Evolutionary conservation across 805 yeast genomes (phyloP), one percentile per base, ranked within the genome.

Genomic region (Priceomyces medius): DNA sequence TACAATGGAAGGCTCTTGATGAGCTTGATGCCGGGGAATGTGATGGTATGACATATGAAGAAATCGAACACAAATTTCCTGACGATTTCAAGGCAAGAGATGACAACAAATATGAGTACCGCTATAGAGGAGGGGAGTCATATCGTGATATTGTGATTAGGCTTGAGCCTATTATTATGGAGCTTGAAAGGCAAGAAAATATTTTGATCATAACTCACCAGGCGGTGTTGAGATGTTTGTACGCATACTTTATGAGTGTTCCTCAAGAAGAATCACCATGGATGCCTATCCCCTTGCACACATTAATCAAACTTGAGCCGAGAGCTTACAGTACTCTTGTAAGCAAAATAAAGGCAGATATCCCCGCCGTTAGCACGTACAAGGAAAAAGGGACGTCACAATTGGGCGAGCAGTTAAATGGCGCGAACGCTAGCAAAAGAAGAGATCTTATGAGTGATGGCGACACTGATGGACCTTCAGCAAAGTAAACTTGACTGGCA

Each of bases 221-320:
- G 66, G 98, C 98, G 0, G 98, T 93, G 8, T 72, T 93, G 50
- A 78, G 99, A 55, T 93, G 99, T 59, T 83, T 93, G 39, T 93
- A 93, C 64, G 98, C 99, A 6, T 93, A 93, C 64, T 93, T 90
- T 59, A 93, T 93, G 98, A 91, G 93, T 59, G 95, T 93, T 14
- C 97, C 97, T 3, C 98, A 91, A 62, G 97, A 91, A 54, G 91
- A 88, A 61, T 80, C 90, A 44, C 99, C 99, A 4, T 93, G 99
- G 99, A 89, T 93, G 96, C 88, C 95, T 29, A 95, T 93, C 44
- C 99, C 99, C 4, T 71, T 93, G 54, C 99, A 93, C 59, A 93
- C 99, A 0, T 69, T 93, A 60, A 93, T 93, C 55, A 85, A 88
- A 58, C 71, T 93, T 48, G 98, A 93, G 61, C 97, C 97, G n/a